Evolutionary conservation across 768 basidiomycete genomes (phyloP).

Genomic region (Kwoniella dejecticola): DNA sequence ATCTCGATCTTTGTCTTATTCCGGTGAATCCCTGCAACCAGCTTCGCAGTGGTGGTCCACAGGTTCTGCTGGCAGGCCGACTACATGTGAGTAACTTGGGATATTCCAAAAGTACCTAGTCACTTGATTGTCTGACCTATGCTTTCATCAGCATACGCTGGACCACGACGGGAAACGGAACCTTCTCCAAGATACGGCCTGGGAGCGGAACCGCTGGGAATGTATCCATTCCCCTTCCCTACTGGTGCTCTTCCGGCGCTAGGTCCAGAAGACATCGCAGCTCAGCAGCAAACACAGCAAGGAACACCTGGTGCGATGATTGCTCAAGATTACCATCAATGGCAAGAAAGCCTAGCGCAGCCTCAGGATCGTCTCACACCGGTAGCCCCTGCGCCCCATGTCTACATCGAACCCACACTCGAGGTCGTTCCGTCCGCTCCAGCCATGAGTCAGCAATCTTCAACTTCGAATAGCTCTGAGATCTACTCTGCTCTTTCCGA

Average conservation of each 20-base stretch:
- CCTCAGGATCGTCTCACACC: not conserved
- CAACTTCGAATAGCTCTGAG: no score
- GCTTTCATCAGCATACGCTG: no score
- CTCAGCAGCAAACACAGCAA: not conserved
- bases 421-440: not conserved
- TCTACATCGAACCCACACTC: not conserved
- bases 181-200: constrained; percentile 2
- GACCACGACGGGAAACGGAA: constrained; percentile 12
- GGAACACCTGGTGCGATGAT: constrained; percentile 18
- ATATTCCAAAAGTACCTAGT: no score
- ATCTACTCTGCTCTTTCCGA: not conserved
- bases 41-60: not conserved
- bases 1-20: constrained; percentile 11
- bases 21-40: constrained; percentile 2
- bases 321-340: constrained; percentile 14
- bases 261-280: constrained; percentile 9
- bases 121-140: no score
- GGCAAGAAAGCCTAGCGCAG: constrained; percentile 10
- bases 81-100: not conserved
- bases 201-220: constrained; percentile 8
- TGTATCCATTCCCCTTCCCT: constrained; percentile 47
- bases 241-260: constrained; percentile 33
- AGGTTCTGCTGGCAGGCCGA: not conserved
- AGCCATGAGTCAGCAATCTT: no score
- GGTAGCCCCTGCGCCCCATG: not conserved